Percentiles rank a stretch among this genome's conserved stretches.
phyloP scores from a whole-genome alignment of 805 yeast species.

The Candida suzukii region DNA sequence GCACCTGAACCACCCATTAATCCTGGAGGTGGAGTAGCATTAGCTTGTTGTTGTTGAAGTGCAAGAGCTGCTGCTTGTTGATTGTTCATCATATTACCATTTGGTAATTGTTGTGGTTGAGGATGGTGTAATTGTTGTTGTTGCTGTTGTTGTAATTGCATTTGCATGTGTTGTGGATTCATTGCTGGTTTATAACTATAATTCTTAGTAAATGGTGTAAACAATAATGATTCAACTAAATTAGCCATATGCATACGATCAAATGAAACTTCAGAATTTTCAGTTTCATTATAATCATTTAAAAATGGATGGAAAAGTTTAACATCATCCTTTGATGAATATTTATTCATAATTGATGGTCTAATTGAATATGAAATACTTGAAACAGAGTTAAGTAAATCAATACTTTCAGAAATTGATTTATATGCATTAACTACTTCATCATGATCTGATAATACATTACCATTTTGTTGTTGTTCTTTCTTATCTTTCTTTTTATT shows the following conservation, averaged over 20 bases:
- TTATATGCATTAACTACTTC: conserved; percentile 13
- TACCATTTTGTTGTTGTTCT: conserved; percentile 14
- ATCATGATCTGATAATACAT: conserved; percentile 12
- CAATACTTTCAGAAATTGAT: conserved; percentile 19
- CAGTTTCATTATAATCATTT: conserved; percentile 5
- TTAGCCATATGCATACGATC: conserved; percentile 17
- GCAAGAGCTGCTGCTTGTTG: conserved; percentile 18
- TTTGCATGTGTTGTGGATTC: conserved; percentile 1
- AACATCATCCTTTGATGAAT: conserved; percentile 1
- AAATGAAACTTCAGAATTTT: conserved; percentile 8
- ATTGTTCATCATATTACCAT: conserved; percentile 15
- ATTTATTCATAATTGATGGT: conserved; percentile 12
- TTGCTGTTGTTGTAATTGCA: conserved; percentile 4
- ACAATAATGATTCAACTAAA: conserved; percentile 24
- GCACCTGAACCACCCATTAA: conserved; percentile 28
- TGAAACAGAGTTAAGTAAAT: conserved; percentile 15
- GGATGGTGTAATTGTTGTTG: conserved; percentile 1
- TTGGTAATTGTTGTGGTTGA: conserved; percentile 9
- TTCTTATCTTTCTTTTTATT: conserved; percentile 22
- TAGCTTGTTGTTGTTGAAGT: conserved; percentile 17
- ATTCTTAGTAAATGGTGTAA: conserved; percentile 25
- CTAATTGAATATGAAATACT: conserved; percentile 18
- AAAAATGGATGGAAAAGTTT: conserved; percentile 16
- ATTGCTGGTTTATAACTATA: conserved; percentile 17
- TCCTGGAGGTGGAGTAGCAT: conserved; percentile 63